phyloP scores from a whole-genome alignment of 352 stramenopile species.

The Phytophthora brassicae region DNA sequence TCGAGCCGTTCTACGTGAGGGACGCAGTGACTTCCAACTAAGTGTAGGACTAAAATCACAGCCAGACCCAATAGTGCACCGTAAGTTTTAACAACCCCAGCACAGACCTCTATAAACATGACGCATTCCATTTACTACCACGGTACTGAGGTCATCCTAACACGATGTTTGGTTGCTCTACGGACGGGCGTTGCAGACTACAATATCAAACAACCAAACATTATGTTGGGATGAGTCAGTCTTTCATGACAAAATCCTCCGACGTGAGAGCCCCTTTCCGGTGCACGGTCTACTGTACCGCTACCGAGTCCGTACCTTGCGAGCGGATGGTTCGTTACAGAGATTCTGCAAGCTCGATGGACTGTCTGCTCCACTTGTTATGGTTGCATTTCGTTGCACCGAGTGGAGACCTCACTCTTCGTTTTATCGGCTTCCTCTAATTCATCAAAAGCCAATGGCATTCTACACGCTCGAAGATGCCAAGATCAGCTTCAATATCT shows the following conservation, averaged over 20 bases:
- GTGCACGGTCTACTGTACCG: constrained; percentile 24
- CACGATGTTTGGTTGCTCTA: constrained; percentile 12
- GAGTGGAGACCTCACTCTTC: constrained; percentile 14
- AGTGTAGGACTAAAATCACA: constrained; percentile 5
- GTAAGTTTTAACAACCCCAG: constrained; percentile 24
- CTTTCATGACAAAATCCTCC: not conserved
- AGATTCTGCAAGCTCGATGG: constrained; percentile 14
- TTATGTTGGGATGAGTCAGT: no score
- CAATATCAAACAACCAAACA: no score
- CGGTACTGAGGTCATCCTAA: constrained; percentile 12
- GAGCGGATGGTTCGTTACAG: constrained; percentile 22
- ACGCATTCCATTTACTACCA: constrained; percentile 12
- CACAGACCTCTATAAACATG: constrained; percentile 24
- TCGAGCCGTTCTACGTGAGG: constrained; percentile 28
- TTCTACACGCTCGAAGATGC: constrained; percentile 56
- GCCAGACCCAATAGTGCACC: constrained; percentile 24
- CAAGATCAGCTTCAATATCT: constrained; percentile 64
- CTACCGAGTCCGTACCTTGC: constrained; percentile 23
- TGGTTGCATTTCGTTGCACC: constrained; percentile 23
- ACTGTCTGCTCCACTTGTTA: constrained; percentile 20
- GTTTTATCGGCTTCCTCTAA: constrained; percentile 5
- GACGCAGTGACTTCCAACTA: constrained; percentile 23
- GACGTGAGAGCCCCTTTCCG: constrained; percentile 11
- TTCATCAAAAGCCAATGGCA: constrained; percentile 9
- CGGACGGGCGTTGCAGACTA: no score